Conservation (phyloP, 129 eudicot species). For the Cynara cardunculus region DNA sequence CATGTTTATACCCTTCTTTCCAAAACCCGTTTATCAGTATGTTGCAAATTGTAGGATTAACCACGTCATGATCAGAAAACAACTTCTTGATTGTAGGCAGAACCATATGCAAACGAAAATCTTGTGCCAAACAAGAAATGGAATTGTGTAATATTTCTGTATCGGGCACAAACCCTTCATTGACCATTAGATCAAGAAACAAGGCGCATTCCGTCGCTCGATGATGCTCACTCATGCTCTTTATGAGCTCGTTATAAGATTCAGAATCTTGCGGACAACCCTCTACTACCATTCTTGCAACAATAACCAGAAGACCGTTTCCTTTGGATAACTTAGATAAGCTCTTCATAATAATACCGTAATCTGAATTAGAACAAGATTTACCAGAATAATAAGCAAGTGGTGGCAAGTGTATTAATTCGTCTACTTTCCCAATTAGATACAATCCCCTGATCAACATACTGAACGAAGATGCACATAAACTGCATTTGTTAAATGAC, state of each 20-base stretch:
- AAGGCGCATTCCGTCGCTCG: slow-evolving; percentile 29
- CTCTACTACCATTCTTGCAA: slow-evolving; percentile 53
- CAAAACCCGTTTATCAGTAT: slow-evolving; percentile 49
- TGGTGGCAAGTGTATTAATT: slow-evolving; percentile 35
- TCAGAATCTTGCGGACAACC: slow-evolving; percentile 53
- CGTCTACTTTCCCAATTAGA: slow-evolving; percentile 36
- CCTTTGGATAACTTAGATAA: slow-evolving; percentile 23
- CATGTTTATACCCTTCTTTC: slow-evolving; percentile 59
- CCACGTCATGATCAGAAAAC: slow-evolving; percentile 30
- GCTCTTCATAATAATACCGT: slow-evolving; percentile 41
- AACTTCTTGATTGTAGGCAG: slow-evolving; percentile 31
- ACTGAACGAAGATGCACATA: slow-evolving; percentile 38
- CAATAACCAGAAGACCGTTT: slow-evolving; percentile 16
- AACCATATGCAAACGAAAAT: slow-evolving; percentile 45
- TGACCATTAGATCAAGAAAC: slow-evolving; percentile 46
- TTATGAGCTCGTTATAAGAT: slow-evolving; percentile 46
- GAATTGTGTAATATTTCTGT: slow-evolving; percentile 41
- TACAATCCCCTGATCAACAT: slow-evolving; percentile 39
- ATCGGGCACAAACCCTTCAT: slow-evolving; percentile 44
- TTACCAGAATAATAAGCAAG: slow-evolving; percentile 34
- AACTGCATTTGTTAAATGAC: slow-evolving; percentile 38
- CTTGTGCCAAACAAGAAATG: slow-evolving; percentile 42
- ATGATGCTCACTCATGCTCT: slow-evolving; percentile 28
- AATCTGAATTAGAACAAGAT: slow-evolving; percentile 34
- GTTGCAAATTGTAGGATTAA: slow-evolving; percentile 43